Evolutionary conservation across 2,329 filamentous ascomycete genomes (phyloP).

Genomic region (Ilyonectria destructans): DNA sequence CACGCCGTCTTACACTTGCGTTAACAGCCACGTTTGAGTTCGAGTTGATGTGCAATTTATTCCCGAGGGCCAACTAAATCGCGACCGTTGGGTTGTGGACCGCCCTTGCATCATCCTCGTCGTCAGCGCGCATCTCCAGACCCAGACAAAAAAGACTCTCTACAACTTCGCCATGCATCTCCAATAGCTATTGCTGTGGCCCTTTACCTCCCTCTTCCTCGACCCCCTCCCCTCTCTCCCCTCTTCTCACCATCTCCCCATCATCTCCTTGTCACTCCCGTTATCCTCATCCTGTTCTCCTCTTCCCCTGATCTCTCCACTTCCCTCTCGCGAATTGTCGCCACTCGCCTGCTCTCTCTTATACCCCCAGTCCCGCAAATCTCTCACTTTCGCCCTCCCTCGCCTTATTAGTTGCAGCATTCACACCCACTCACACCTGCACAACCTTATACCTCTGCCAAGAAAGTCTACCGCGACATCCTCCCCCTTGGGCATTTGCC

Average conservation of each 20-base stretch:
- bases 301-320: slow-evolving; percentile 31
- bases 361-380: slow-evolving; percentile 31
- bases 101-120: neutral
- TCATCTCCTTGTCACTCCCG: slow-evolving; percentile 9
- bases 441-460: slow-evolving; percentile 23
- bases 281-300: slow-evolving; percentile 22
- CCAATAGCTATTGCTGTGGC: slow-evolving; percentile 14
- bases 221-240: neutral
- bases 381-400: slow-evolving; percentile 24
- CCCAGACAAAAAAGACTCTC: slow-evolving; percentile 5
- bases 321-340: slow-evolving; percentile 34
- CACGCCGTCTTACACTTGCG: slow-evolving; percentile 1
- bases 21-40: neutral
- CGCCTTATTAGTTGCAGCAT: slow-evolving; percentile 13
- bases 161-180: slow-evolving; percentile 39
- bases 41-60: neutral
- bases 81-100: slow-evolving; percentile 4
- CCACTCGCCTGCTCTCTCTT: slow-evolving; percentile 41
- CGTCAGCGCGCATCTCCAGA: slow-evolving; percentile 5
- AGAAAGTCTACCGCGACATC: slow-evolving; percentile 14
- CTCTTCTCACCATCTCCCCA: neutral
- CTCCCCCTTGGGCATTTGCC: slow-evolving; percentile 10
- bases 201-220: slow-evolving; percentile 17
- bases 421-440: slow-evolving; percentile 18
- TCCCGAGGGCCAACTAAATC: neutral